Percentiles rank a stretch among this genome's conserved stretches.
phyloP scores from a whole-genome alignment of 768 basidiomycete species.

The Hydnum rufescens region DNA sequence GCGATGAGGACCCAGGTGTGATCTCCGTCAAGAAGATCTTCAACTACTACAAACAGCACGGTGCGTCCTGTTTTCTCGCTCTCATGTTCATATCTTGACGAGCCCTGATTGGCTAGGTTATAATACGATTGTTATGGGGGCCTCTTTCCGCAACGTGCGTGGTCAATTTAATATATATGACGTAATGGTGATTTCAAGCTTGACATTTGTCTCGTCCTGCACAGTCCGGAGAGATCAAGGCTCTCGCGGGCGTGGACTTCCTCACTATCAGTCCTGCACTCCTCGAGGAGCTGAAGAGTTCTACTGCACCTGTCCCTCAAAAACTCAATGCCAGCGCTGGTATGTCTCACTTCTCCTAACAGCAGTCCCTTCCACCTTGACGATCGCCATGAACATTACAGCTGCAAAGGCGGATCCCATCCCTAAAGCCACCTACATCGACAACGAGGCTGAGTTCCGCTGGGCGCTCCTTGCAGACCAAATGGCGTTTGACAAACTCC shows the following conservation, averaged over 20 bases:
- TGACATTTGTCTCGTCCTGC: conserved; percentile 5
- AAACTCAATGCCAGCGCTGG: conserved; percentile 49
- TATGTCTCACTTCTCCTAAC: conserved; percentile 18
- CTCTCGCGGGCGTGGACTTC: conserved; percentile 93
- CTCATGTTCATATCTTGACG: not conserved
- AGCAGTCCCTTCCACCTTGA: conserved; percentile 11
- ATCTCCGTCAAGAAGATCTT: conserved; percentile 90
- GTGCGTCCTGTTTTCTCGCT: conserved; percentile 10
- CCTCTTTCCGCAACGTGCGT: conserved; percentile 95
- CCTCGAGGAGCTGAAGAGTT: conserved; percentile 82
- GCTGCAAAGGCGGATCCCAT: conserved; percentile 26
- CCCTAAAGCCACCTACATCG: conserved; percentile 63
- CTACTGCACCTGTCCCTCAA: conserved; percentile 58
- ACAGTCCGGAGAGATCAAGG: conserved; percentile 78
- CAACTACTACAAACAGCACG: conserved; percentile 98
- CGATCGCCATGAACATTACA: not conserved
- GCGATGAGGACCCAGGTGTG: conserved; percentile 90
- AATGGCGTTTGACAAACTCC: conserved; percentile 98
- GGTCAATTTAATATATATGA: conserved; percentile 8
- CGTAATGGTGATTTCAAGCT: not conserved
- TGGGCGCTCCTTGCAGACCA: conserved; percentile 80
- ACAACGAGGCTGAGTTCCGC: conserved; percentile 93
- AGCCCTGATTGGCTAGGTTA: conserved; percentile 23
- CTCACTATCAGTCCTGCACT: conserved; percentile 83
- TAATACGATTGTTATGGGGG: conserved; percentile 99